Conservation (phyloP, 192 early-diverging fungal species). For the Gryganskiella cystojenkinii region DNA sequence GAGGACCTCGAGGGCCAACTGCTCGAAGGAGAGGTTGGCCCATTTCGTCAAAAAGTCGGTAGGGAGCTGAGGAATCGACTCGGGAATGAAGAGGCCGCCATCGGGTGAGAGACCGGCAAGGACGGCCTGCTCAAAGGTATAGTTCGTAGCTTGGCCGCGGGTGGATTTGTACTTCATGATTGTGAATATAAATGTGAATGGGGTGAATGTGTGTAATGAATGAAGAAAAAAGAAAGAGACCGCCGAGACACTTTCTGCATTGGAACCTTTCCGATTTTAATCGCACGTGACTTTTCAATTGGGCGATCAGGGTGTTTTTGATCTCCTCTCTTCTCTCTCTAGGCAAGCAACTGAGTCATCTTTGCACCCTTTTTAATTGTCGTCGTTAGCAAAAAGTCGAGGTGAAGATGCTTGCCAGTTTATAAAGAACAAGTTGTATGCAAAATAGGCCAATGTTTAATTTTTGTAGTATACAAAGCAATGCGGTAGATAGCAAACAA, state of each 20-base stretch:
- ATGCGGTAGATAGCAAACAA: neutral
- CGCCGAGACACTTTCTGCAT: neutral
- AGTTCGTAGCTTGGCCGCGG: constrained; percentile 73
- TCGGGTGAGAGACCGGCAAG: constrained; percentile 91
- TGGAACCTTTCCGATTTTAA: neutral
- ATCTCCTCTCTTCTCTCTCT: too few relatives aligned
- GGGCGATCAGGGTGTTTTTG: too few relatives aligned
- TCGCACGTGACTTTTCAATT: too few relatives aligned
- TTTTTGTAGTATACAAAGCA: neutral
- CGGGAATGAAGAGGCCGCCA: constrained; percentile 95
- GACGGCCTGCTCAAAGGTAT: constrained; percentile 92
- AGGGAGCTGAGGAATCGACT: constrained; percentile 79
- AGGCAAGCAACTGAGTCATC: neutral
- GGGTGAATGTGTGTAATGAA: neutral
- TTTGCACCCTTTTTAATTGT: too few relatives aligned
- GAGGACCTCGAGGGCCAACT: constrained; percentile 89
- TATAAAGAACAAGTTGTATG: neutral
- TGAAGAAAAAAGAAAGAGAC: neutral
- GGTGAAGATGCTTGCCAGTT: too few relatives aligned
- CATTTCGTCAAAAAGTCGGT: constrained; percentile 77
- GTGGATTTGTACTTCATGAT: constrained; percentile 94
- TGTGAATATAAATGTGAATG: constrained; percentile 5
- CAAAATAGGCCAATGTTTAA: too few relatives aligned
- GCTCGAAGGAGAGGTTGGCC: constrained; percentile 76
- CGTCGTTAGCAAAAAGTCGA: too few relatives aligned